A percentile compares a stretch with the other conserved stretches of the same genome.
Conservation (phyloP, 768 basidiomycete species). For the Tricholoma sp. region DNA sequence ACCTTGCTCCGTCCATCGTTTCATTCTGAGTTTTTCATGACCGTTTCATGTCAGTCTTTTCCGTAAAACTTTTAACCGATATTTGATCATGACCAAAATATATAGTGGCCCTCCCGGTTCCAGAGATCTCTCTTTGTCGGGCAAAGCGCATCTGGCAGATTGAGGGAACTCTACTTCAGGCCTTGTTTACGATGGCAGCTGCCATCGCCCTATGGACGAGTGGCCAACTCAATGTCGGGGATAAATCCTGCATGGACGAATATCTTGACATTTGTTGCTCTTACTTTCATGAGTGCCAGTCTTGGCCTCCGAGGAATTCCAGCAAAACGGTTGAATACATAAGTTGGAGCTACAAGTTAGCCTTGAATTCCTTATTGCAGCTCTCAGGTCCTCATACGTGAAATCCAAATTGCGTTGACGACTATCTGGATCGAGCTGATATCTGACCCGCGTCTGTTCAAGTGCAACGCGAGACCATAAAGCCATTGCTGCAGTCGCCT, state of each 20-base stretch:
- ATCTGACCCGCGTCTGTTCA: slow-evolving; percentile 75
- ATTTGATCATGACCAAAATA: too few relatives aligned
- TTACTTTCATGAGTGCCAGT: slow-evolving; percentile 81
- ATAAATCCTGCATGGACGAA: slow-evolving; percentile 67
- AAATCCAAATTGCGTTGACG: slow-evolving; percentile 64
- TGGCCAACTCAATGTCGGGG: slow-evolving; percentile 48
- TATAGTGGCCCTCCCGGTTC: slow-evolving; percentile 29
- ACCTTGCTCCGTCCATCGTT: slow-evolving; percentile 42
- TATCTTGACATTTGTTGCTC: slow-evolving; percentile 55
- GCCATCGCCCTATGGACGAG: slow-evolving; percentile 72
- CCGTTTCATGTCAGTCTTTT: slow-evolving; percentile 58
- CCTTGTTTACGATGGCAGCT: slow-evolving; percentile 68
- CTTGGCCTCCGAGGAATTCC: slow-evolving; percentile 85
- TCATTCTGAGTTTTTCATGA: slow-evolving; percentile 74
- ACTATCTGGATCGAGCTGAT: slow-evolving; percentile 87
- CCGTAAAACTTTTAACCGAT: too few relatives aligned
- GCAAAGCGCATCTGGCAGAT: slow-evolving; percentile 76
- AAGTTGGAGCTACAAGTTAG: slow-evolving; percentile 77
- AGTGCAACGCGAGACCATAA: slow-evolving; percentile 65
- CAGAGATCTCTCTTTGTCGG: too few relatives aligned
- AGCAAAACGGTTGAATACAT: slow-evolving; percentile 75
- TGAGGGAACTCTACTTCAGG: slow-evolving; percentile 66
- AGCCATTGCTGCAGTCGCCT: slow-evolving; percentile 53
- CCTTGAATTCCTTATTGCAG: neutral
- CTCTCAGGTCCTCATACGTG: neutral